Evolutionary conservation across 768 basidiomycete genomes (phyloP).

Genomic region (Lactifluus piperatus): DNA sequence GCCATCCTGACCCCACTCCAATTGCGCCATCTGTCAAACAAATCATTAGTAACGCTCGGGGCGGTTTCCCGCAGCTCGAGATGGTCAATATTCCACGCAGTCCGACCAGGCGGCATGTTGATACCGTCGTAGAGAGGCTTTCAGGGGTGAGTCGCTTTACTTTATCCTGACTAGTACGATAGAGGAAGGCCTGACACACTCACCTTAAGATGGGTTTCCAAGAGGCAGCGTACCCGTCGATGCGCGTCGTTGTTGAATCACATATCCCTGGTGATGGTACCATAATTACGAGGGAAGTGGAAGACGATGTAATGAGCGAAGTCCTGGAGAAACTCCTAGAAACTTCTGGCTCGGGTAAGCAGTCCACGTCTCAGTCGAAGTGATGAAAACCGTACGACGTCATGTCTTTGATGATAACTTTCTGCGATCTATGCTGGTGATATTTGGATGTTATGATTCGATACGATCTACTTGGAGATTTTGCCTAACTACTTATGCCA

Average conservation of each 20-base stretch:
- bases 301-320: slow-evolving; percentile 58
- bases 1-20: not conserved
- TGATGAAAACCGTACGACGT: not conserved
- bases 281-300: slow-evolving; percentile 43
- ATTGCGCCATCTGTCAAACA: slow-evolving; percentile 22
- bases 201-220: slow-evolving; percentile 59
- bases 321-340: slow-evolving; percentile 53
- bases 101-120: slow-evolving; percentile 19
- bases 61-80: slow-evolving; percentile 53
- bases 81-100: slow-evolving; percentile 50
- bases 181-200: slow-evolving; percentile 7
- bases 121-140: slow-evolving; percentile 26
- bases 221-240: slow-evolving; percentile 42
- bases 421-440: not conserved
- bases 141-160: slow-evolving; percentile 46
- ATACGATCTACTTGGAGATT: not conserved
- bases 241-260: slow-evolving; percentile 41
- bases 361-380: not conserved
- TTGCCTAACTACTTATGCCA: not conserved
- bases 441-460: not conserved
- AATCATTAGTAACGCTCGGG: slow-evolving; percentile 55
- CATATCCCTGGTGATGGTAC: slow-evolving; percentile 30
- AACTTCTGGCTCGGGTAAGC: slow-evolving; percentile 3
- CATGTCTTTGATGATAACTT: not conserved
- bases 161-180: not conserved